Conservation (phyloP, 2,329 filamentous ascomycete genomes). For the Diaporthe vexans region DNA sequence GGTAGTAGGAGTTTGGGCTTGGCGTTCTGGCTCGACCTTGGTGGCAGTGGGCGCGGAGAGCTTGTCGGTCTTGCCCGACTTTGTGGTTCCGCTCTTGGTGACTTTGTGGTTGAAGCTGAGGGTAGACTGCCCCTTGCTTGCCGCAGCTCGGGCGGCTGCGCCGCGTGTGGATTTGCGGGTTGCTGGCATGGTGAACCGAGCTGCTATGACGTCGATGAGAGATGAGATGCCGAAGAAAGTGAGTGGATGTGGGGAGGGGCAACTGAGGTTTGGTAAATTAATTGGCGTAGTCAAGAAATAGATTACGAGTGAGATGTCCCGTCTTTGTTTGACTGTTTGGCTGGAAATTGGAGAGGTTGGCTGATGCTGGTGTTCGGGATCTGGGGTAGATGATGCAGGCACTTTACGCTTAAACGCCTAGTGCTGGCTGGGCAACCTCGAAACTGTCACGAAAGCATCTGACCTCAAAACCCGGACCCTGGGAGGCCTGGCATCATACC, state of each 20-base stretch:
- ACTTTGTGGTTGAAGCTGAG: slow-evolving; percentile 71
- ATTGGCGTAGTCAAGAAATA: background rate
- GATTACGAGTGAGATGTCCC: background rate
- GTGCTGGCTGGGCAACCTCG: slow-evolving; percentile 70
- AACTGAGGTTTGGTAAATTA: background rate
- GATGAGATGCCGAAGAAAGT: slow-evolving; percentile 20
- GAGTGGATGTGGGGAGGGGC: background rate
- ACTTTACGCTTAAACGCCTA: slow-evolving; percentile 28
- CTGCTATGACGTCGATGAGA: slow-evolving; percentile 41
- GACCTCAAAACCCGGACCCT: slow-evolving; percentile 46
- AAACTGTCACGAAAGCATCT: slow-evolving; percentile 64
- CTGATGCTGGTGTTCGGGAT: background rate
- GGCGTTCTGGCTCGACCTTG: slow-evolving; percentile 43
- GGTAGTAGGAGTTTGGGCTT: slow-evolving; percentile 45
- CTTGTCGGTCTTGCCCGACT: slow-evolving; percentile 57
- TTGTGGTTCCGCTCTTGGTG: slow-evolving; percentile 65
- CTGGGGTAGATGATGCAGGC: slow-evolving; percentile 26
- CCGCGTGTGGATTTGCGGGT: slow-evolving; percentile 61
- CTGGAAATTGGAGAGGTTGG: slow-evolving; percentile 35
- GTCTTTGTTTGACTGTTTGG: background rate
- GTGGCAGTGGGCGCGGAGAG: slow-evolving; percentile 42
- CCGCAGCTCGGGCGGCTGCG: slow-evolving; percentile 51
- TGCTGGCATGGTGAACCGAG: slow-evolving; percentile 59
- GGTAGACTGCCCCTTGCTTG: slow-evolving; percentile 65
- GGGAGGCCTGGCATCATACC: background rate